Percentiles rank a stretch among this genome's conserved stretches.
Conservation (phyloP, 345 rosid genomes). For the Carallia brachiata region DNA sequence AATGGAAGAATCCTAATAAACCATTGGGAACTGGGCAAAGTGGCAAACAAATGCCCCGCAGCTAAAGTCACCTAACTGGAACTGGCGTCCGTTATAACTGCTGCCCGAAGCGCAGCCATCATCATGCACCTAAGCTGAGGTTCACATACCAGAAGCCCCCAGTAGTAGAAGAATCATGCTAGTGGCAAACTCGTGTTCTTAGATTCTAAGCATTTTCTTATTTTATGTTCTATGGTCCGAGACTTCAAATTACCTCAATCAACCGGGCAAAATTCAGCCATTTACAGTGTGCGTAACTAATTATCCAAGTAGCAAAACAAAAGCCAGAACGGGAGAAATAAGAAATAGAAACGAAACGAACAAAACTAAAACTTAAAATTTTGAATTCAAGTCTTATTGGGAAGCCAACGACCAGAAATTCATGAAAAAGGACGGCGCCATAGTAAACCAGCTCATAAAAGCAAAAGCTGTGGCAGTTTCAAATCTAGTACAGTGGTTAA, state of each 20-base stretch:
- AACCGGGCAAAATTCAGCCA: constrained; percentile 24
- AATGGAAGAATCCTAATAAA: too few species aligned
- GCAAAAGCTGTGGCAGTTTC: constrained; percentile 78
- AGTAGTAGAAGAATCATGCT: too few species aligned
- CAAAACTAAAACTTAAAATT: not conserved
- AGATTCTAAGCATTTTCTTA: not conserved
- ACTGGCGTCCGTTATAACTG: too few species aligned
- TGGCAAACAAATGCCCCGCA: too few species aligned
- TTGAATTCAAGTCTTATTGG: constrained; percentile 23
- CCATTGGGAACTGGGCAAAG: too few species aligned
- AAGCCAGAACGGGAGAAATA: not conserved
- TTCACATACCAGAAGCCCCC: too few species aligned
- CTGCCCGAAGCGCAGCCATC: too few species aligned
- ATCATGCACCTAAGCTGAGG: too few species aligned
- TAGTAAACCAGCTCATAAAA: constrained; percentile 65
- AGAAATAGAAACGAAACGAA: not conserved
- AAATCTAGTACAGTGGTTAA: constrained; percentile 61
- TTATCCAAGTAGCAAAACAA: constrained; percentile 1
- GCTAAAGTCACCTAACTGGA: too few species aligned
- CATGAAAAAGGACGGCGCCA: constrained; percentile 60
- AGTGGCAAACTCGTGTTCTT: too few species aligned
- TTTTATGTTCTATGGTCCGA: not conserved
- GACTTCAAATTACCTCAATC: not conserved
- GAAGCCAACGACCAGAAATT: constrained; percentile 80
- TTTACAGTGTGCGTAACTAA: constrained; percentile 13